Conservation (phyloP, 306 rosid genomes). For the Quercus suber region DNA sequence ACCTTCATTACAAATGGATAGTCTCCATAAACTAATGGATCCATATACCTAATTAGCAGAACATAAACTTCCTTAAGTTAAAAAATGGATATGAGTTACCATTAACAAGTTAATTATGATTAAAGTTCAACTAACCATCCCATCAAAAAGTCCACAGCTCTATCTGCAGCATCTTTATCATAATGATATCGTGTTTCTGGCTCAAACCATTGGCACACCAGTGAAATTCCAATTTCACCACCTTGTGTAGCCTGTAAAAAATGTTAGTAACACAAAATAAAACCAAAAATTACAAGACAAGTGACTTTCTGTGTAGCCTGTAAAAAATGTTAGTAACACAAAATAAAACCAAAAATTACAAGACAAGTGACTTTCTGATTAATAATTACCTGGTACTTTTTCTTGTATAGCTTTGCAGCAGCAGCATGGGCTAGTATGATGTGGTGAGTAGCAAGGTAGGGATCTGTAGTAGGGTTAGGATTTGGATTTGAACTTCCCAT, state of each 20-base stretch:
- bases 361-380: neutral
- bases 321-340: neutral
- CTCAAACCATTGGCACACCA: conserved; percentile 16
- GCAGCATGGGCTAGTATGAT: too few relatives aligned
- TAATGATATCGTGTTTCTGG: conserved; percentile 2
- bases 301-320: neutral
- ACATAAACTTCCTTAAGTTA: neutral
- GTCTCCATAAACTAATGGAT: conserved; percentile 20
- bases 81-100: neutral
- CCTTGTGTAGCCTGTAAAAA: conserved; percentile 22
- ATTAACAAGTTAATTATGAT: neutral
- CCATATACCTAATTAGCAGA: conserved; percentile 10
- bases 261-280: neutral
- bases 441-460: too few relatives aligned
- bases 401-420: too few relatives aligned
- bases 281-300: neutral
- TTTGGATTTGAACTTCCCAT: neutral
- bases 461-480: neutral
- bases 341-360: neutral
- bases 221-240: conserved; percentile 38
- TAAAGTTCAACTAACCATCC: conserved; percentile 27
- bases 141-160: conserved; percentile 30
- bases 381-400: too few relatives aligned
- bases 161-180: conserved; percentile 33
- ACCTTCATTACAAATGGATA: conserved; percentile 18